A percentile compares a stretch with the other conserved stretches of the same genome.
These are phyloP conservation scores for Lactarius akahatsu DNA, from an alignment of 768 basidiomycete species.

Conservation along the genomic window DNA sequence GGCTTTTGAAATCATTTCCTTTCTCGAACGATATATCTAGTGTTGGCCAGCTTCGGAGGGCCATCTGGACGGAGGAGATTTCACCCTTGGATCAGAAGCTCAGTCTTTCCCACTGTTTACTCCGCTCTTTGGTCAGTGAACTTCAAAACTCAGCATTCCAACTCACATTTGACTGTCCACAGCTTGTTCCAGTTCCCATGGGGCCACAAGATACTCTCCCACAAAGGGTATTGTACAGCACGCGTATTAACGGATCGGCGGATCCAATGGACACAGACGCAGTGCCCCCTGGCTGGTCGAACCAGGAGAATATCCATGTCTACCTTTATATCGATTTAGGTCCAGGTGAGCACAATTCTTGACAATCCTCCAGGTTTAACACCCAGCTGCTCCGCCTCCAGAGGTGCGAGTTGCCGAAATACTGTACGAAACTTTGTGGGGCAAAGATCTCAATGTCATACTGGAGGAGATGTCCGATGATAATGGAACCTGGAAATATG, in stretches of 20 bases:
- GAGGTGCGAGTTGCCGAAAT: background rate
- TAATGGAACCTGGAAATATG: background rate
- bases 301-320: background rate
- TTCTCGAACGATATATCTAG: no score
- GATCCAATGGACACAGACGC: rapidly evolving
- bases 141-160: background rate
- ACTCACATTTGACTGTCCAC: background rate
- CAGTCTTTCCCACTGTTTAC: background rate
- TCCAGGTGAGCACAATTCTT: background rate
- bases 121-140: background rate
- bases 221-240: background rate
- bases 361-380: no score
- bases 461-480: background rate
- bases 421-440: background rate
- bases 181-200: background rate
- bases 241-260: background rate
- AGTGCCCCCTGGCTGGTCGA: background rate
- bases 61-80: no score
- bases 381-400: background rate
- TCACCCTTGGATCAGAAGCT: no score
- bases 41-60: no score
- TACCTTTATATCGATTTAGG: background rate
- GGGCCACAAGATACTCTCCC: background rate
- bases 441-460: background rate
- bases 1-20: no score